Conservation (phyloP, 2,329 filamentous ascomycete species). For the Knufia petricola region DNA sequence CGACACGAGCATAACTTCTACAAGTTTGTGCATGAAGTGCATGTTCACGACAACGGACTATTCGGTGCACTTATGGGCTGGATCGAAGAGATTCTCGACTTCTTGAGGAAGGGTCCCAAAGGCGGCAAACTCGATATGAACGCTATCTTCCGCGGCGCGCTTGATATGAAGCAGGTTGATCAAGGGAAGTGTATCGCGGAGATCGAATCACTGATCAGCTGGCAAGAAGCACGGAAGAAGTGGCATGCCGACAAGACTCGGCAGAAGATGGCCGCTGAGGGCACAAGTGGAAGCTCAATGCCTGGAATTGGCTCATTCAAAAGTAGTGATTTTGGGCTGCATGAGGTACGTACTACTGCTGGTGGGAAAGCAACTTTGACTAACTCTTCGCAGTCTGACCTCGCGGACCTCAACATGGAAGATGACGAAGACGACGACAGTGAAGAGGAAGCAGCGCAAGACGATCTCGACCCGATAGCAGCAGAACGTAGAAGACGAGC, state of each 20-base stretch:
- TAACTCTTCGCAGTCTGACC: slow-evolving; percentile 46
- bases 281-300: slow-evolving; percentile 42
- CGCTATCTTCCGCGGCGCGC: slow-evolving; percentile 73
- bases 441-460: slow-evolving; percentile 57
- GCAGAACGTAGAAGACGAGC: slow-evolving; percentile 71
- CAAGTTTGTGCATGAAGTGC: slow-evolving; percentile 97
- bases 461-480: slow-evolving; percentile 76
- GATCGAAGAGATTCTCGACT: slow-evolving; percentile 92
- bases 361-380: slow-evolving; percentile 7
- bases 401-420: slow-evolving; percentile 76
- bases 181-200: slow-evolving; percentile 64
- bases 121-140: slow-evolving; percentile 91
- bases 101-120: slow-evolving; percentile 74
- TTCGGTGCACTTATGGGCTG: slow-evolving; percentile 95
- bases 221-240: slow-evolving; percentile 92
- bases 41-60: slow-evolving; percentile 89
- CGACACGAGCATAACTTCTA: slow-evolving; percentile 96
- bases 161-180: slow-evolving; percentile 58
- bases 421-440: slow-evolving; percentile 58
- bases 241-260: slow-evolving; percentile 97
- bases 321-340: slow-evolving; percentile 78
- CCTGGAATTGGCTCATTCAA: slow-evolving; percentile 54
- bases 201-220: slow-evolving; percentile 76
- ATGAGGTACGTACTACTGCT: slow-evolving; percentile 48
- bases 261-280: slow-evolving; percentile 96